These are phyloP conservation scores for Suillus sp. DNA, from an alignment of 768 basidiomycete species.

Conservation along the genomic window DNA sequence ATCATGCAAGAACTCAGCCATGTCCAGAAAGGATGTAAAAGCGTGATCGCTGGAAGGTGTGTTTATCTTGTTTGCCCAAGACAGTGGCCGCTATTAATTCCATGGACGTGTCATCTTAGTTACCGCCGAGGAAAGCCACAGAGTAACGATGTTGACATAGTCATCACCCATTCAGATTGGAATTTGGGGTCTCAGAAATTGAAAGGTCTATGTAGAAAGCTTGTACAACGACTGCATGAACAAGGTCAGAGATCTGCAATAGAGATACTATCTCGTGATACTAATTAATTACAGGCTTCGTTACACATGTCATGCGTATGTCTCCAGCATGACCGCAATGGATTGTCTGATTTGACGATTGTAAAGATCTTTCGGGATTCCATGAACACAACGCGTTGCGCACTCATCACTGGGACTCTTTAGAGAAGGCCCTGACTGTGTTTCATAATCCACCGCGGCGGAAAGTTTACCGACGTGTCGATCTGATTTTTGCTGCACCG, in stretches of 20 bases:
- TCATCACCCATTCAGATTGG: constrained; percentile 72
- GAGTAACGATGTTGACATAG: constrained; percentile 88
- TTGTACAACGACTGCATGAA: constrained; percentile 59
- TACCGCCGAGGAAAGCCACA: constrained; percentile 82
- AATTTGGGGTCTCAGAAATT: constrained; percentile 46
- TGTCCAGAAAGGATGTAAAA: constrained; percentile 66
- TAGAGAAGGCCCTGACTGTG: constrained; percentile 85
- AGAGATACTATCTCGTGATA: background rate
- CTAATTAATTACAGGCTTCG: constrained; percentile 48
- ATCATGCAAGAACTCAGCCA: constrained; percentile 67
- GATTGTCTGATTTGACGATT: background rate
- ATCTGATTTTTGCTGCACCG: constrained; percentile 79
- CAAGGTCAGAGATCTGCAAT: constrained; percentile 45
- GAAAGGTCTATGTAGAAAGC: constrained; percentile 61
- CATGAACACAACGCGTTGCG: constrained; percentile 54
- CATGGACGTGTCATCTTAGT: constrained; percentile 38
- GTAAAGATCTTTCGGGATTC: constrained; percentile 61
- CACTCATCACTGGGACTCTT: constrained; percentile 70
- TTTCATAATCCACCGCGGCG: constrained; percentile 43
- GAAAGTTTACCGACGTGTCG: constrained; percentile 67
- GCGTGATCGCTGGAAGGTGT: constrained; percentile 83
- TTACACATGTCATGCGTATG: constrained; percentile 87
- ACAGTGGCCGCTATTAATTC: background rate
- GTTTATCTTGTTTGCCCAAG: constrained; percentile 23
- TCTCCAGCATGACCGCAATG: background rate